phyloP scores from a whole-genome alignment of 345 rosid genomes.

The Odontarrhena argentea region DNA sequence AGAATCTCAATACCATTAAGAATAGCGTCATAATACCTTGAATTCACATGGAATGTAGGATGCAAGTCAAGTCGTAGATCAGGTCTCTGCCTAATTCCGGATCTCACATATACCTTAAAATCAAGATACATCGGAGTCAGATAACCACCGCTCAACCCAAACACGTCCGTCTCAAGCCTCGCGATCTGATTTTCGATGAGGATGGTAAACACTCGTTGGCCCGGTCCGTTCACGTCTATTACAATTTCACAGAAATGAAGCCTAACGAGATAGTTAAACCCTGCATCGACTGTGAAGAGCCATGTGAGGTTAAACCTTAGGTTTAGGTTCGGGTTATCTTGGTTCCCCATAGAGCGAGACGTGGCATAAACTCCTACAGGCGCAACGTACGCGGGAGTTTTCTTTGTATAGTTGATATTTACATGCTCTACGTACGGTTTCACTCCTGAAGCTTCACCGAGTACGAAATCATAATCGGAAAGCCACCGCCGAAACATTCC shows the following conservation, averaged over 20 bases:
- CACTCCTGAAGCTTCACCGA: neutral
- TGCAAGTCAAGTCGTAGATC: too few relatives aligned
- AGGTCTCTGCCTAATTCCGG: too few relatives aligned
- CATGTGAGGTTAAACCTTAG: slow-evolving; percentile 42
- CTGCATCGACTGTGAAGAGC: slow-evolving; percentile 33
- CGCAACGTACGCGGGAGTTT: slow-evolving; percentile 21
- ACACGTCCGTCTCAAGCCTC: neutral
- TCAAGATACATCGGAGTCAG: slow-evolving; percentile 38
- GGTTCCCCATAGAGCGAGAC: neutral
- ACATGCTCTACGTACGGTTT: accelerated
- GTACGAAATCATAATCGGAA: neutral
- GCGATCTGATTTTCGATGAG: neutral
- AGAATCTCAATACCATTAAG: too few relatives aligned
- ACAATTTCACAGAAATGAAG: slow-evolving; percentile 45
- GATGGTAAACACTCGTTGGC: slow-evolving; percentile 35
- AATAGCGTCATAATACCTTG: too few relatives aligned
- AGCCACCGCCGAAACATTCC: slow-evolving; percentile 49
- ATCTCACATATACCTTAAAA: slow-evolving; percentile 5
- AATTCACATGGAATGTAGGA: too few relatives aligned
- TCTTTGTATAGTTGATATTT: neutral
- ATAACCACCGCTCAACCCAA: slow-evolving; percentile 28
- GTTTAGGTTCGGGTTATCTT: too few relatives aligned
- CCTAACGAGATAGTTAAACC: slow-evolving; percentile 32
- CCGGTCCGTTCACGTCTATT: neutral
- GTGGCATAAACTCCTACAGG: slow-evolving; percentile 33